These are phyloP conservation scores for Suillus clintonianus DNA, from an alignment of 768 basidiomycete genomes.

Conservation along the genomic window DNA sequence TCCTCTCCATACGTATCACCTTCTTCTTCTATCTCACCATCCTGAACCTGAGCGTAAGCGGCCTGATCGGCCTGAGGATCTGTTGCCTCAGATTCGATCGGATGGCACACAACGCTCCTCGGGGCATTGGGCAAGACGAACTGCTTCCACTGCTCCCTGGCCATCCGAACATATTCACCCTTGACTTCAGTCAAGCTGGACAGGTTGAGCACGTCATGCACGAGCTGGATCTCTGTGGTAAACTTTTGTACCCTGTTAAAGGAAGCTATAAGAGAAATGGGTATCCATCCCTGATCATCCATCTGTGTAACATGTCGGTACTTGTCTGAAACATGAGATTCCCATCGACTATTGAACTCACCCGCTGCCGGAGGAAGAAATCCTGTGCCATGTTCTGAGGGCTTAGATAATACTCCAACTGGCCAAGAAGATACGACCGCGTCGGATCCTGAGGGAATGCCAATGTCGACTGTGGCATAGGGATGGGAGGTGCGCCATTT, in stretches of 20 bases:
- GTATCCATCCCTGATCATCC: constrained; percentile 88
- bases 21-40: constrained; percentile 22
- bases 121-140: constrained; percentile 63
- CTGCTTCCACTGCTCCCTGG: constrained; percentile 54
- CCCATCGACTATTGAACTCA: constrained; percentile 37
- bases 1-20: constrained; percentile 48
- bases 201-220: constrained; percentile 67
- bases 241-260: constrained; percentile 82
- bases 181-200: constrained; percentile 75
- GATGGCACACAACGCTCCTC: constrained; percentile 36
- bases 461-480: constrained; percentile 46
- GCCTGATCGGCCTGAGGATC: not conserved
- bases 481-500: constrained; percentile 33
- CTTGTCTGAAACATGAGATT: not conserved
- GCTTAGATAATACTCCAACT: constrained; percentile 92
- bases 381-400: constrained; percentile 90
- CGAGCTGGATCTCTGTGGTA: constrained; percentile 58
- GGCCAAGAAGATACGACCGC: constrained; percentile 70
- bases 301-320: constrained; percentile 53
- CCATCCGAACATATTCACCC: constrained; percentile 68
- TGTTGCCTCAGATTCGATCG: constrained; percentile 4
- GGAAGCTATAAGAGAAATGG: constrained; percentile 76
- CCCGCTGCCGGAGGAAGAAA: constrained; percentile 76
- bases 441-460: constrained; percentile 66
- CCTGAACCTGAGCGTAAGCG: constrained; percentile 6